Percentiles rank a stretch among this genome's conserved stretches.
phyloP scores from a whole-genome alignment of 139 green algal species.

The Eudorina sp. region DNA sequence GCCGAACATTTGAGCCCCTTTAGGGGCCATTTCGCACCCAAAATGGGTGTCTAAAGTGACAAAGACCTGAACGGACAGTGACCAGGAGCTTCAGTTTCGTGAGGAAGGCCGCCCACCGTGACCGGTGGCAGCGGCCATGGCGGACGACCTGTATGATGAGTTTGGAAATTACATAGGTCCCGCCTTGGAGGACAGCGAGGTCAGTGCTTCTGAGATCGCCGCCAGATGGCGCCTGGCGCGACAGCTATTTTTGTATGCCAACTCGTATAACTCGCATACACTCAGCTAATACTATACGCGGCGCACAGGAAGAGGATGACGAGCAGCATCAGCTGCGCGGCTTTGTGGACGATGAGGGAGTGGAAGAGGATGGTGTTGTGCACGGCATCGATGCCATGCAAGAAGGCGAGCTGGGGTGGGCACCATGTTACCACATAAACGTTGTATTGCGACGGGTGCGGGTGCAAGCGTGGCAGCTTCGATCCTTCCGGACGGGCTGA shows the following conservation, averaged over 20 bases:
- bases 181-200: constrained; percentile 85
- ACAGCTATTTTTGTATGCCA: background rate
- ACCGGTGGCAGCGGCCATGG: constrained; percentile 33
- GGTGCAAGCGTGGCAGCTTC: too few species aligned
- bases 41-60: background rate
- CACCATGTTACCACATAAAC: too few species aligned
- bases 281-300: too few species aligned
- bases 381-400: constrained; percentile 68
- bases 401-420: constrained; percentile 49
- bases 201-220: constrained; percentile 30
- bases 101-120: background rate
- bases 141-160: constrained; percentile 92
- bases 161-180: constrained; percentile 99
- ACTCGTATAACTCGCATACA: too few species aligned
- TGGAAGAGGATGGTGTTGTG: constrained; percentile 65
- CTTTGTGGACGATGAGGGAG: constrained; percentile 33
- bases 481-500: too few species aligned
- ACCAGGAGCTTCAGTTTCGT: background rate
- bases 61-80: background rate
- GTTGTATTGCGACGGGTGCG: too few species aligned
- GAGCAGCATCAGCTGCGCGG: constrained; percentile 66
- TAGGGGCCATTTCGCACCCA: background rate
- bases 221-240: background rate
- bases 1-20: background rate
- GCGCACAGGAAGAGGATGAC: constrained; percentile 63